phyloP scores from a whole-genome alignment of 495 filamentous ascomycete species.

The Usnea hakonensis region DNA sequence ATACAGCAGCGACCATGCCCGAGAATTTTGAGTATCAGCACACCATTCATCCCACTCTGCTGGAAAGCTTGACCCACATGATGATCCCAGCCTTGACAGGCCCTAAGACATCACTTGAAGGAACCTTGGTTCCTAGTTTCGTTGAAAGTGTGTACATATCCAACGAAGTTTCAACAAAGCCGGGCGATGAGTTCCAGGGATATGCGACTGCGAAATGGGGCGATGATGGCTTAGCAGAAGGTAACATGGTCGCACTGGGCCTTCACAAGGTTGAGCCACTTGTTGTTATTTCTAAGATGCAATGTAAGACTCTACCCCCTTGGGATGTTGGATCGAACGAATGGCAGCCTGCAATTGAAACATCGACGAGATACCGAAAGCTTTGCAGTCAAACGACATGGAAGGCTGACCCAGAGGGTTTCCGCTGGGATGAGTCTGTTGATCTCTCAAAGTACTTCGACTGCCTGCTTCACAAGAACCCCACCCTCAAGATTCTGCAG shows the following conservation, averaged over 20 bases:
- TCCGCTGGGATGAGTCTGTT: neutral
- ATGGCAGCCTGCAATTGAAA: neutral
- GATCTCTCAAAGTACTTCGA: neutral
- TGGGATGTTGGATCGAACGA: conserved; percentile 2
- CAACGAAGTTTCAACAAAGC: neutral
- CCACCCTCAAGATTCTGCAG: neutral
- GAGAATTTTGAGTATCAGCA: conserved; percentile 1
- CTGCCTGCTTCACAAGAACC: neutral
- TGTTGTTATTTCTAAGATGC: neutral
- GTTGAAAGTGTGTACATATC: conserved; percentile 5
- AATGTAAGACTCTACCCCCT: neutral
- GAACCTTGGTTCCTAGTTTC: neutral
- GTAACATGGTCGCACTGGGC: neutral
- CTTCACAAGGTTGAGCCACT: neutral
- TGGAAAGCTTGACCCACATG: neutral
- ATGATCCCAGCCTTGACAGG: neutral
- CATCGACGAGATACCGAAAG: neutral
- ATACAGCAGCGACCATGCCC: neutral
- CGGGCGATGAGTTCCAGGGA: neutral
- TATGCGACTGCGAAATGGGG: conserved; percentile 4
- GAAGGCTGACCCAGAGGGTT: neutral
- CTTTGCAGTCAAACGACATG: neutral
- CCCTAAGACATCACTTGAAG: neutral
- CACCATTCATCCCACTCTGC: neutral
- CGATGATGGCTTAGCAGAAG: neutral